Percentiles rank a stretch among this genome's conserved stretches.
Evolutionary conservation across 345 rosid species (phyloP).

Genomic region (Rhodomyrtus tomentosa): DNA sequence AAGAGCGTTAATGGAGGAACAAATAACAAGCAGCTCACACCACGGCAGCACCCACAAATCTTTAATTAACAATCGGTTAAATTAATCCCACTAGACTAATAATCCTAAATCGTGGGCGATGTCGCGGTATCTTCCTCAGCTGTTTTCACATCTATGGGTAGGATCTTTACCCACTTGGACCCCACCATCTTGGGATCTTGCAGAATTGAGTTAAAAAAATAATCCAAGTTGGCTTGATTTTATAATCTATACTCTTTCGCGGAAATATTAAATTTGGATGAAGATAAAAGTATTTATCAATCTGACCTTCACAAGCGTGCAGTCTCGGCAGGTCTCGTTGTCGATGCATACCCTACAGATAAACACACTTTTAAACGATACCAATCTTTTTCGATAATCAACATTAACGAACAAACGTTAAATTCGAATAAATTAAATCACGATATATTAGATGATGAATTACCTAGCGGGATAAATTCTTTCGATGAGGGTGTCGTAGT

Average conservation of each 20-base stretch:
- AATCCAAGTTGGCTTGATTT: neutral
- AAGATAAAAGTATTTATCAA: neutral
- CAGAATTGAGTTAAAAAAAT: neutral
- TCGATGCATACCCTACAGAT: conserved; percentile 67
- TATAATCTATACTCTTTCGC: neutral
- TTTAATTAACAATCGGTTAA: neutral
- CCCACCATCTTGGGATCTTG: neutral
- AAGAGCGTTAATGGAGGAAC: neutral
- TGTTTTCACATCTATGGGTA: neutral
- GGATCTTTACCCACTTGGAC: neutral
- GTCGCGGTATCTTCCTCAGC: neutral
- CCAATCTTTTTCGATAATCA: neutral
- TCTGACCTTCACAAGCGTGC: conserved; percentile 84
- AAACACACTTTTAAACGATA: neutral
- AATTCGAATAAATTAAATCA: neutral
- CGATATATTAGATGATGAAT: neutral
- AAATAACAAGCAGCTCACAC: neutral
- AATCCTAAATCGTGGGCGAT: neutral
- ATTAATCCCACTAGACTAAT: neutral
- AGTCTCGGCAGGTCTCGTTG: conserved; percentile 55
- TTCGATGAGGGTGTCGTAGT: conserved; percentile 63
- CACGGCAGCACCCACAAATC: neutral
- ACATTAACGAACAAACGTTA: neutral
- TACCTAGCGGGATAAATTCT: conserved; percentile 84
- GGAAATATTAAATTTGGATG: neutral